Percentiles rank a stretch among this genome's conserved stretches.
Evolutionary conservation across 2,329 filamentous ascomycete genomes (phyloP).

Genomic region (Zymoseptoria brevis): DNA sequence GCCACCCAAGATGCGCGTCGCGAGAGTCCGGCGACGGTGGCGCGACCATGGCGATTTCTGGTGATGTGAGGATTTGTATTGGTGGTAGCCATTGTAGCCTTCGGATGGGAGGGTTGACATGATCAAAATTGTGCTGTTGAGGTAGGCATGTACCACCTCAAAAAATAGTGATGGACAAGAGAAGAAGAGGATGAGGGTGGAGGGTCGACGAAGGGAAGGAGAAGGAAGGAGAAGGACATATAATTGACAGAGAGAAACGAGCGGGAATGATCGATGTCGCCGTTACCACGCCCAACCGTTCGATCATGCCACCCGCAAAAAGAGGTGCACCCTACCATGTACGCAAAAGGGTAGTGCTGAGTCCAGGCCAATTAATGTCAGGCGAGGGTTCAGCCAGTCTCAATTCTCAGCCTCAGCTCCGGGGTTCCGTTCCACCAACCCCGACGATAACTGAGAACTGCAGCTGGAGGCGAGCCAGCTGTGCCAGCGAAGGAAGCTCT

Average conservation of each 20-base stretch:
- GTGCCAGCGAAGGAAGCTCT: neutral
- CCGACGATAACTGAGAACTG: no score
- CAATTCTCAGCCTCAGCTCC: neutral
- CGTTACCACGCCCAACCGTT: neutral
- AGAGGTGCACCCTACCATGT: neutral
- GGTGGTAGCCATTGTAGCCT: neutral
- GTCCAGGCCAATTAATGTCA: neutral
- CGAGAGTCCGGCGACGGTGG: neutral
- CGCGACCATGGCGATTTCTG: neutral
- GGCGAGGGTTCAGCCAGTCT: neutral
- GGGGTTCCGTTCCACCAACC: neutral
- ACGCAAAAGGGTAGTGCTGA: neutral
- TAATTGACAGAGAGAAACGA: neutral
- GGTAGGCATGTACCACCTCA: neutral
- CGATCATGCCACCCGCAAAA: neutral
- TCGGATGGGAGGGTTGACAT: neutral
- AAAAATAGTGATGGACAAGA: neutral
- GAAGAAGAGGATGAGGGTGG: neutral
- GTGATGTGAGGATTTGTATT: neutral
- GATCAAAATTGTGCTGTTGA: neutral
- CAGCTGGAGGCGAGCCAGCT: neutral
- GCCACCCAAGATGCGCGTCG: neutral
- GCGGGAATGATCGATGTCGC: neutral
- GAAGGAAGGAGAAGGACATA: neutral
- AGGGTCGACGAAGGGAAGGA: neutral